Evolutionary conservation across 108 stramenopile species (phyloP).

Genomic region (Licmophora abbreviata): DNA sequence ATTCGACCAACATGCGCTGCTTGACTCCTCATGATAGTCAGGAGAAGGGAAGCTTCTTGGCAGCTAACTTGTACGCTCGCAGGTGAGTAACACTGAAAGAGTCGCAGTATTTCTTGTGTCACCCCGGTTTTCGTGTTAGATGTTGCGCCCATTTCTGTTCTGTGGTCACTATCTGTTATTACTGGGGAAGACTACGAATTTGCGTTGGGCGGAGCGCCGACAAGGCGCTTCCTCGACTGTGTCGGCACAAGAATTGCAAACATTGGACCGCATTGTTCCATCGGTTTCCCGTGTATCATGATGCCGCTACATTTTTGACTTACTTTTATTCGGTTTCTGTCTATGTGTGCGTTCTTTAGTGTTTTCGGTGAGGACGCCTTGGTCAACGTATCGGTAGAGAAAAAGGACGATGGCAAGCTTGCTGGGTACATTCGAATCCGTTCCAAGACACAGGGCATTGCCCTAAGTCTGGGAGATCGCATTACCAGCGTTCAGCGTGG

Average conservation of each 20-base stretch:
- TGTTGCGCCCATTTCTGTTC: slow-evolving; percentile 35
- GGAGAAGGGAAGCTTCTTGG: slow-evolving; percentile 86
- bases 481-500: slow-evolving; percentile 95
- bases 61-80: slow-evolving; percentile 97
- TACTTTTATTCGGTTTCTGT: slow-evolving; percentile 15
- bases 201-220: slow-evolving; percentile 37
- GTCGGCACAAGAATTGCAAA: slow-evolving; percentile 42
- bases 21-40: slow-evolving; percentile 80
- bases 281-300: slow-evolving; percentile 23
- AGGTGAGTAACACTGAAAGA: slow-evolving; percentile 42
- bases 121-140: slow-evolving; percentile 86
- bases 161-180: slow-evolving; percentile 70
- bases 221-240: slow-evolving; percentile 55
- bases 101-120: background rate
- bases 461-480: slow-evolving; percentile 96
- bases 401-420: slow-evolving; percentile 96
- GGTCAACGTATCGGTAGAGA: slow-evolving; percentile 97
- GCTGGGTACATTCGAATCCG: slow-evolving; percentile 98
- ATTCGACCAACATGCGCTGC: slow-evolving; percentile 95
- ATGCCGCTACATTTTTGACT: slow-evolving; percentile 44
- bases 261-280: slow-evolving; percentile 16
- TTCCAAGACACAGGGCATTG: slow-evolving; percentile 99
- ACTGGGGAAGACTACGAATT: slow-evolving; percentile 35
- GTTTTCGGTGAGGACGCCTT: slow-evolving; percentile 99
- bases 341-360: slow-evolving; percentile 26